A percentile compares a stretch with the other conserved stretches of the same genome.
Conservation (phyloP, 1,139 yeast genomes). For the Blastobotrys indianensis region DNA sequence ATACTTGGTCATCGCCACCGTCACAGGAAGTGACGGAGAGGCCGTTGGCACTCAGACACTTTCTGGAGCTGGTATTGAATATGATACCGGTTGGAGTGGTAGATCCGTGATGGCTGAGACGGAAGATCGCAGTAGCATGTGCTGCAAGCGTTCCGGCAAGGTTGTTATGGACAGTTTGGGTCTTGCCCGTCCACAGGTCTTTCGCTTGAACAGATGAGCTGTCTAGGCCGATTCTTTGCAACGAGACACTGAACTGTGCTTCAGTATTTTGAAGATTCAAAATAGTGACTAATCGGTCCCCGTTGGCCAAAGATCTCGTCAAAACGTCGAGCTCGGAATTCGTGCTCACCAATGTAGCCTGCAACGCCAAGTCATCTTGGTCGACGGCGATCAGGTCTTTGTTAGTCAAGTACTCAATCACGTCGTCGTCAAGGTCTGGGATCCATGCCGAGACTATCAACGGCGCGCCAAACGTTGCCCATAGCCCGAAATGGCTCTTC, state of each 20-base stretch:
- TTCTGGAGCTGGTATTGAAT: conserved; percentile 1
- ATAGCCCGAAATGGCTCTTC: conserved; percentile 9
- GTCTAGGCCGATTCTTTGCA: conserved; percentile 2
- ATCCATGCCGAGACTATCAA: conserved; percentile 9
- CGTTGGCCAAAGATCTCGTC: conserved; percentile 7
- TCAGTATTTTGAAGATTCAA: conserved; percentile 2
- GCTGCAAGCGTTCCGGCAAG: conserved; percentile 1
- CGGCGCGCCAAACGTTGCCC: conserved; percentile 11
- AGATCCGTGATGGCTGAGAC: neutral
- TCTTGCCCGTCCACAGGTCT: conserved; percentile 9
- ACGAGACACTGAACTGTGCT: neutral
- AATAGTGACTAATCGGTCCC: conserved; percentile 9
- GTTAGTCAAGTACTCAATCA: conserved; percentile 7
- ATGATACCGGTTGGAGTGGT: conserved; percentile 7
- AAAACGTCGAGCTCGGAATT: conserved; percentile 4
- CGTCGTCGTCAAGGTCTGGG: conserved; percentile 4
- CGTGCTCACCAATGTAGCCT: conserved; percentile 6
- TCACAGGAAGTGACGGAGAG: neutral
- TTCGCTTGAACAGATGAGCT: neutral
- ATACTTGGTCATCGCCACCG: conserved; percentile 7
- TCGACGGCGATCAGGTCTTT: conserved; percentile 8
- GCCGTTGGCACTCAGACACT: neutral
- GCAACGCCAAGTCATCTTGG: conserved; percentile 5
- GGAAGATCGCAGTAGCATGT: conserved; percentile 5
- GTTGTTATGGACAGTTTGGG: neutral